Evolutionary conservation across 495 filamentous ascomycete genomes (phyloP), one percentile per base, ranked within the genome.

Genomic region (Trichoderma asperelloides): DNA sequence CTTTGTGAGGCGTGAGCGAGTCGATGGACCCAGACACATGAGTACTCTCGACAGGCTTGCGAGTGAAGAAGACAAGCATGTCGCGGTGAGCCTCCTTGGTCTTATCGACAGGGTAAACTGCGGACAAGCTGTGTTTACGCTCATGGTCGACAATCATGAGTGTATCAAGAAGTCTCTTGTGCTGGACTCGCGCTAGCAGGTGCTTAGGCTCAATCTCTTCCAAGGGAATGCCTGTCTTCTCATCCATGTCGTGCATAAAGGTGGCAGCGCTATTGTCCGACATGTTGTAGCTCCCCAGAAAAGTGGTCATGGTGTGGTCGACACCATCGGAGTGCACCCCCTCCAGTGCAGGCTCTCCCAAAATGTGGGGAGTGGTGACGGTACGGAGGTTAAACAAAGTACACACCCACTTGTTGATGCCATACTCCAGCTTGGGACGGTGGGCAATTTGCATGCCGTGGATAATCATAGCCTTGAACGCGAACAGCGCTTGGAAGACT

Each of bases 11-110:
- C 1, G 21, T 45, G 23, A 65, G 41, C 40, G 64, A 45, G 27
- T 65, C 64, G 12, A 47, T 45, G n/a, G 27, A 9, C 7, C 43
- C 39, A 11, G 64, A 65, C 2, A 65, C 43, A 25, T 65, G 64
- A n/a, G 21, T 28, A 6, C 43, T n/a, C 8, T 45, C 64, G 1
- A 45, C 41, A 21, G 64, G 64, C 64, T 47, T 43, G 41, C 64
- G 64, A 11, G 64, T 65, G 64, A 65, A 65, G 41, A 65, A 43
- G 1, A 65, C 64, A 6, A 65, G 64, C 64, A 65, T 65, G 41
- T 65, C 64, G 15, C 64, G 37, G 16, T 30, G 23, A 28, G 64
- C 64, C 9, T 43, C 39, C 41, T 47, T 65, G 15, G 41, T 65
- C 21, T 41, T 25, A 41, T 65, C 64, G 11, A 45, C 25, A 8